Percentiles rank a stretch among this genome's conserved stretches.
Evolutionary conservation across 1,284 basidiomycete genomes (phyloP).

Genomic region (Binderoboletus segoi): DNA sequence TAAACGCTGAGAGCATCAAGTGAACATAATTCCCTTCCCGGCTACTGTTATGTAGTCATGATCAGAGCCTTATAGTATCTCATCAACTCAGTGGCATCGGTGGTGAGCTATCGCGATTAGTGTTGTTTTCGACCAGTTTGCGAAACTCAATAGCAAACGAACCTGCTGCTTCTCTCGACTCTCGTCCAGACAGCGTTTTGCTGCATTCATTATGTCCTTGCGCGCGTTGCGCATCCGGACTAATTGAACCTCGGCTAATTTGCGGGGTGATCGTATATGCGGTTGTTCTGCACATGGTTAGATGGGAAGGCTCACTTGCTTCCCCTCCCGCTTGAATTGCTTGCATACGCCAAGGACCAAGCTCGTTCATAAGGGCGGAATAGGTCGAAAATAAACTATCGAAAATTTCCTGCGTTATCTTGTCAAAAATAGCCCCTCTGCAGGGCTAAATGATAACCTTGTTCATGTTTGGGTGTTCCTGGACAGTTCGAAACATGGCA

Average conservation of each 20-base stretch:
- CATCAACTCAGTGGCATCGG: conserved; percentile 46
- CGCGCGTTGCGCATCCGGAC: conserved; percentile 39
- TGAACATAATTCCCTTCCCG: not conserved
- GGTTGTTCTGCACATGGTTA: not conserved
- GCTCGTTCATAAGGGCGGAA: conserved; percentile 38
- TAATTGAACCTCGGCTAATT: conserved; percentile 40
- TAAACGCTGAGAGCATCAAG: not conserved
- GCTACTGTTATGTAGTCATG: conserved; percentile 21
- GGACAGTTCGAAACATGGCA: conserved; percentile 6
- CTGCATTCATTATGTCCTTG: conserved; percentile 37
- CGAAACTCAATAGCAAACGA: not conserved
- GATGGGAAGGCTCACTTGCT: conserved; percentile 34
- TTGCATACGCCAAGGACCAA: conserved; percentile 38
- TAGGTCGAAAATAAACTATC: conserved; percentile 34
- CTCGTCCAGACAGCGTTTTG: conserved; percentile 42
- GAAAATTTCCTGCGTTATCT: conserved; percentile 36
- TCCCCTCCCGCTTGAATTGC: conserved; percentile 40
- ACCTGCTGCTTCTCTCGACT: conserved; percentile 47
- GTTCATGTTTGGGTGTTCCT: conserved; percentile 11
- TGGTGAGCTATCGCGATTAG: conserved; percentile 36
- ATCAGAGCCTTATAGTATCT: conserved; percentile 49
- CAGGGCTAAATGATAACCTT: conserved; percentile 18
- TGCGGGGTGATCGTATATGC: conserved; percentile 11
- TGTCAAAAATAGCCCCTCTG: conserved; percentile 10
- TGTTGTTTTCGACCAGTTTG: not conserved